These are phyloP conservation scores for Azolla pinnata DNA, from an alignment of 75 land plant genomes.

Conservation along the genomic window DNA sequence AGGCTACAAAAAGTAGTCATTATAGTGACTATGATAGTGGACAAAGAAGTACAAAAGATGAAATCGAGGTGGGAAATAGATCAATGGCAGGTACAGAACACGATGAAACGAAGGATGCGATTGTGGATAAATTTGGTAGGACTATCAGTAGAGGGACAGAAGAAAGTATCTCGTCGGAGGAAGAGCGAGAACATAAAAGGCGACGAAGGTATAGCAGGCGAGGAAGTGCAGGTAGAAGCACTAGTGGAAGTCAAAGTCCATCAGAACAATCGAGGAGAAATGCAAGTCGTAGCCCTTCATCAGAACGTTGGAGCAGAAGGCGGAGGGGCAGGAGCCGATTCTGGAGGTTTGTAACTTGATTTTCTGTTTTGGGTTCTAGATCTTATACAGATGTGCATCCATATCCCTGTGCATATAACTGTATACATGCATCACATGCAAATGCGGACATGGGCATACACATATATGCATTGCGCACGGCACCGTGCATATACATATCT, in stretches of 20 bases:
- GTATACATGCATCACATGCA: too few relatives aligned
- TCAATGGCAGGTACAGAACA: too few relatives aligned
- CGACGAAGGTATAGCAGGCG: constrained; percentile 34
- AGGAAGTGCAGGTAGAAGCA: constrained; percentile 35
- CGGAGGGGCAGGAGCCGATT: constrained; percentile 21
- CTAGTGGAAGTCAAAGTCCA: constrained; percentile 41
- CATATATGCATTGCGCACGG: too few relatives aligned
- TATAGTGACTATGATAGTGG: too few relatives aligned
- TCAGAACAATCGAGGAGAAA: constrained; percentile 43
- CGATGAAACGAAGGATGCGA: constrained; percentile 4
- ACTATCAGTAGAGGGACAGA: constrained; percentile 36
- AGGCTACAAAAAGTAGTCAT: too few relatives aligned
- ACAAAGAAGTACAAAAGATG: too few relatives aligned
- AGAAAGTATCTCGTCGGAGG: constrained; percentile 60
- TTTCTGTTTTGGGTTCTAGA: not conserved
- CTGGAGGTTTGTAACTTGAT: constrained; percentile 57
- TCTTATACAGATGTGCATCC: too few relatives aligned
- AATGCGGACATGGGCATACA: too few relatives aligned
- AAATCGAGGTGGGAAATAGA: not conserved
- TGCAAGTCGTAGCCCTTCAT: constrained; percentile 20
- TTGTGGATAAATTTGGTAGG: constrained; percentile 70
- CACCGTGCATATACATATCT: too few relatives aligned
- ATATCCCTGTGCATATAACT: too few relatives aligned
- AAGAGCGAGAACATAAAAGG: constrained; percentile 9
- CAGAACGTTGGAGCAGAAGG: not conserved